Evolutionary conservation across 2,329 filamentous ascomycete genomes (phyloP).

Genomic region (Fusarium subglutinans): DNA sequence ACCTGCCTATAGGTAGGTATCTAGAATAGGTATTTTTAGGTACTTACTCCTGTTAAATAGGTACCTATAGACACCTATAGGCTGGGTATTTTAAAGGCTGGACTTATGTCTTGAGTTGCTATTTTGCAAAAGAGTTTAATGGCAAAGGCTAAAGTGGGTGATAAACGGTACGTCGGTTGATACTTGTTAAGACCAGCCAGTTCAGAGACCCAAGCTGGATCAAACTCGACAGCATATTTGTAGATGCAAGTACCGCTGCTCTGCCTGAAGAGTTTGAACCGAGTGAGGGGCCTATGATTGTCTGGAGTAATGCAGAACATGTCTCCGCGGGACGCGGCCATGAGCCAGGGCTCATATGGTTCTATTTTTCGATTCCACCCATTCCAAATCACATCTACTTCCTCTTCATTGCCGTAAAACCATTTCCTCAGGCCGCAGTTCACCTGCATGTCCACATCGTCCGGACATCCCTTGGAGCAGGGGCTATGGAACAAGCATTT

Average conservation of each 20-base stretch:
- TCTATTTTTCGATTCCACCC: rapidly evolving
- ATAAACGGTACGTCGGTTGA: background rate
- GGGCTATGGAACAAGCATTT: background rate
- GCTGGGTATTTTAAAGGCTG: too few species aligned
- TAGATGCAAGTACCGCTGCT: rapidly evolving
- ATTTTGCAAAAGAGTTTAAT: background rate
- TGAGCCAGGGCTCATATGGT: background rate
- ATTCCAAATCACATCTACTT: background rate
- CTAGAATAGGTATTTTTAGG: too few species aligned
- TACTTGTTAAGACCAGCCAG: background rate
- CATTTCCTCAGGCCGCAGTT: background rate
- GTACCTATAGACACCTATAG: too few species aligned
- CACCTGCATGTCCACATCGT: background rate
- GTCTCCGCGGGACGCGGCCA: background rate
- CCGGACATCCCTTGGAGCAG: too few species aligned
- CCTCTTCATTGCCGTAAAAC: background rate
- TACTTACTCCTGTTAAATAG: too few species aligned
- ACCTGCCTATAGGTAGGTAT: too few species aligned
- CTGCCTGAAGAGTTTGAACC: background rate
- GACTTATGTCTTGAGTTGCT: background rate
- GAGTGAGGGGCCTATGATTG: background rate
- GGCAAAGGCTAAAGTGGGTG: background rate
- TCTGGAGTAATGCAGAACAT: background rate
- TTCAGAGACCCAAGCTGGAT: background rate
- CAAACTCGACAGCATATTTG: background rate